Conservation (phyloP, 2,329 filamentous ascomycete species). For the Fusarium austroafricanum region DNA sequence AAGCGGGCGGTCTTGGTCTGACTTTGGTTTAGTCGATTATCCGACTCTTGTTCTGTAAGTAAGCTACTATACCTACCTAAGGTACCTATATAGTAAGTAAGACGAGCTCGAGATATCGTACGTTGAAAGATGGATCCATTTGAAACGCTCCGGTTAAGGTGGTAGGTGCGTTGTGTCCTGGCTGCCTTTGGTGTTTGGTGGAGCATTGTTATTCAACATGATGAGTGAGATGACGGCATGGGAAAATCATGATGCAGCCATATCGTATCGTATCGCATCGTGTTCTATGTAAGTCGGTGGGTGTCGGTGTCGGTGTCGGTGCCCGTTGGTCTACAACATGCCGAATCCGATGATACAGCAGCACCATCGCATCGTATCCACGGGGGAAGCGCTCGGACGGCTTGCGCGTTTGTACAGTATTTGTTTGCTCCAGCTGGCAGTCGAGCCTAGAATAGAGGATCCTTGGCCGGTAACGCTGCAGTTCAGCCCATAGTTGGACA, state of each 20-base stretch:
- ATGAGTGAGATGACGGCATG: constrained; percentile 35
- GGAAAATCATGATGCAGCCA: constrained; percentile 38
- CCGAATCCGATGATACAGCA: constrained; percentile 32
- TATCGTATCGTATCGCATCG: constrained; percentile 25
- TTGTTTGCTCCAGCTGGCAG: constrained; percentile 8
- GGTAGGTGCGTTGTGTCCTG: constrained; percentile 17
- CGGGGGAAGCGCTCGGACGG: constrained; percentile 30
- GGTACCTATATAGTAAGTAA: background rate
- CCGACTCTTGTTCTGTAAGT: constrained; percentile 1
- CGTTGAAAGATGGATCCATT: constrained; percentile 29
- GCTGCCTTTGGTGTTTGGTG: constrained; percentile 14
- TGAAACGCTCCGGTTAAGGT: constrained; percentile 31
- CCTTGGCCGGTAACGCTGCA: constrained; percentile 29
- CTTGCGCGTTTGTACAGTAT: constrained; percentile 24
- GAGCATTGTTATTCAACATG: constrained; percentile 20
- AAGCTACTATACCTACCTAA: no score
- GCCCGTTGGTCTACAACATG: constrained; percentile 15
- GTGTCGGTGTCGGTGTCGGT: background rate
- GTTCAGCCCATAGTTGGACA: constrained; percentile 32
- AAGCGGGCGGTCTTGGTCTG: constrained; percentile 5
- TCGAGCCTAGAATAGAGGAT: constrained; percentile 1
- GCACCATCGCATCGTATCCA: constrained; percentile 35
- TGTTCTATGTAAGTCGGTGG: background rate
- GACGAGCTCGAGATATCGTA: constrained; percentile 16
- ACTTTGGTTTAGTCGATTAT: constrained; percentile 2